Evolutionary conservation across 768 basidiomycete genomes (phyloP).

Genomic region (Hysterangium stoloniferum): DNA sequence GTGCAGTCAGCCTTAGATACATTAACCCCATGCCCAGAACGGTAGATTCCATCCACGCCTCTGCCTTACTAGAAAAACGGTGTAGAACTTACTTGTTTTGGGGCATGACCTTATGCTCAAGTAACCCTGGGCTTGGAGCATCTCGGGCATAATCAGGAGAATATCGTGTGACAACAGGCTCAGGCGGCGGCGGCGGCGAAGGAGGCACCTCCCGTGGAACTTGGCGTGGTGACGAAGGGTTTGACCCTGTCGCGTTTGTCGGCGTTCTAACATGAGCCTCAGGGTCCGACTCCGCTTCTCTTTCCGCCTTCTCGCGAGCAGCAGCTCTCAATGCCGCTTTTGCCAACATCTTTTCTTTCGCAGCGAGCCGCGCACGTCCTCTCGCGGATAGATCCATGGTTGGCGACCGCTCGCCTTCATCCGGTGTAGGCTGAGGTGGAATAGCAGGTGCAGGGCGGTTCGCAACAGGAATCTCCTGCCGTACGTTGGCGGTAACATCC

Average conservation of each 20-base stretch:
- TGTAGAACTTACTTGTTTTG: too few relatives aligned
- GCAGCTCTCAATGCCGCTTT: neutral
- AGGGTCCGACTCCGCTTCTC: neutral
- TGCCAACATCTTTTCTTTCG: neutral
- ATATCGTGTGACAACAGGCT: too few relatives aligned
- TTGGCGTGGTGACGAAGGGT: neutral
- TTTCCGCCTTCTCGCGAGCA: neutral
- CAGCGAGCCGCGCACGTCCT: neutral
- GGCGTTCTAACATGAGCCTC: neutral
- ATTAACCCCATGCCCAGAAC: too few relatives aligned
- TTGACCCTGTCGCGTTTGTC: neutral
- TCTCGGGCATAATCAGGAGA: too few relatives aligned
- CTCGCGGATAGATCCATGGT: neutral
- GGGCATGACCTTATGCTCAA: too few relatives aligned
- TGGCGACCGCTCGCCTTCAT: neutral
- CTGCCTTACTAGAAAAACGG: too few relatives aligned
- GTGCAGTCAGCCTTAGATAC: too few relatives aligned
- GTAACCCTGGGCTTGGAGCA: too few relatives aligned
- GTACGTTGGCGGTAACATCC: neutral
- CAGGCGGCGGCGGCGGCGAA: too few relatives aligned
- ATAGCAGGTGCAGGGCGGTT: neutral
- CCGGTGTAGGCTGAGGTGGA: neutral
- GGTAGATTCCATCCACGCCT: too few relatives aligned
- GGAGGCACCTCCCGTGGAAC: neutral
- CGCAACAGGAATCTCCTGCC: constrained; percentile 1